phyloP scores from a whole-genome alignment of 345 rosid species.

The Aquilaria sinensis region DNA sequence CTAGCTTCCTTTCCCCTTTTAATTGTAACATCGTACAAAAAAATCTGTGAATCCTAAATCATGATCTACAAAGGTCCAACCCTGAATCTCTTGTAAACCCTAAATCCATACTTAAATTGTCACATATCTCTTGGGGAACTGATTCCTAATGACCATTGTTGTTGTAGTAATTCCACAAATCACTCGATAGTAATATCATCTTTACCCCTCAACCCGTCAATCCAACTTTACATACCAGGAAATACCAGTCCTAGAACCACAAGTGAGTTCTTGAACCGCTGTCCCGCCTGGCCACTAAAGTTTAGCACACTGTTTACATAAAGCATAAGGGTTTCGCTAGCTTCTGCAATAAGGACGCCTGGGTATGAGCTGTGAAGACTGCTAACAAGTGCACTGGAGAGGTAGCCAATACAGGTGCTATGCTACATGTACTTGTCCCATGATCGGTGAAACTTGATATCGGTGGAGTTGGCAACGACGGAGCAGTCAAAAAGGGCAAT shows the following conservation, averaged over 20 bases:
- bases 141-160: not conserved
- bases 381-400: not conserved
- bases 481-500: no score
- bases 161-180: not conserved
- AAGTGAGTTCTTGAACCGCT: not conserved
- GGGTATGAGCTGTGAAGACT: not conserved
- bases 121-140: not conserved
- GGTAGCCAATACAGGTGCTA: not conserved
- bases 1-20: no score
- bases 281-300: not conserved
- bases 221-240: not conserved
- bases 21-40: no score
- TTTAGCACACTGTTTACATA: no score
- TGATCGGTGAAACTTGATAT: no score
- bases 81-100: no score
- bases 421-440: not conserved
- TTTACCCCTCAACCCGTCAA: not conserved
- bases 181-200: not conserved
- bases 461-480: no score
- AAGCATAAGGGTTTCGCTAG: no score
- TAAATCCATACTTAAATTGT: not conserved
- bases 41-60: no score
- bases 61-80: no score
- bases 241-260: slow-evolving; percentile 2
- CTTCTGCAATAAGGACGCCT: not conserved